Base-by-base conservation (phyloP, 805 yeast genomes). In the Yamadazyma philogaea region DNA sequence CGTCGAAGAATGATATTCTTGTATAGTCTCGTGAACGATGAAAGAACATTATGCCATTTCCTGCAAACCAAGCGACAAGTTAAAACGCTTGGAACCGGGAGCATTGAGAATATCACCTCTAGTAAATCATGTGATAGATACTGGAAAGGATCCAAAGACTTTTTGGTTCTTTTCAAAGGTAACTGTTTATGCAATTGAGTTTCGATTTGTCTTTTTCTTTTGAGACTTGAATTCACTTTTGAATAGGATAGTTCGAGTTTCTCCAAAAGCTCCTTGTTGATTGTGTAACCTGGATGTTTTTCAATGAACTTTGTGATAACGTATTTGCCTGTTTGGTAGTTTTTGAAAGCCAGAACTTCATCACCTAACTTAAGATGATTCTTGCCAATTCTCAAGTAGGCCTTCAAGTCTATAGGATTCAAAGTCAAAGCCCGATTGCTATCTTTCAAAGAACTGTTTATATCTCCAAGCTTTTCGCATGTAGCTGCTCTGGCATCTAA, bases 401-500 rank as follows among this genome's bases (percentile, higher is more conserved):
- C 79, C 52, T 74, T 76, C 53, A 77, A 72, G 14, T 73, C 63
- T 19, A 68, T 49, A 0, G 79, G 79, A 27, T 74, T 77, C 2
- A 63, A 15, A 11, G 46, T 45, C 3, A 70, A 51, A 33, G 73
- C 48, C 27, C 42, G 48, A 22, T 58, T 50, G 0, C 72, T 72
- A 42, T 75, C 79, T 19, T 47, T 44, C 21, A 66, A 55, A 0
- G 79, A 75, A 7, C 50, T 47, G 0, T 51, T 53, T 3, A 56
- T 37, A 12, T 59, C 52, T 4, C 56, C 54, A 39, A 75, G 46
- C 45, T 73, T 75, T 44, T 74, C 75, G 51, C 56, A 64, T 1
- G 77, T 66, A 2, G 81, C 81, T 1, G 80, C 77, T 15, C 79
- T 51, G 42, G 68, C 72, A 47, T 77, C 82, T 8, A 68, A 51